These are phyloP conservation scores for Firmiana major DNA, from an alignment of 345 rosid species.

Conservation along the genomic window DNA sequence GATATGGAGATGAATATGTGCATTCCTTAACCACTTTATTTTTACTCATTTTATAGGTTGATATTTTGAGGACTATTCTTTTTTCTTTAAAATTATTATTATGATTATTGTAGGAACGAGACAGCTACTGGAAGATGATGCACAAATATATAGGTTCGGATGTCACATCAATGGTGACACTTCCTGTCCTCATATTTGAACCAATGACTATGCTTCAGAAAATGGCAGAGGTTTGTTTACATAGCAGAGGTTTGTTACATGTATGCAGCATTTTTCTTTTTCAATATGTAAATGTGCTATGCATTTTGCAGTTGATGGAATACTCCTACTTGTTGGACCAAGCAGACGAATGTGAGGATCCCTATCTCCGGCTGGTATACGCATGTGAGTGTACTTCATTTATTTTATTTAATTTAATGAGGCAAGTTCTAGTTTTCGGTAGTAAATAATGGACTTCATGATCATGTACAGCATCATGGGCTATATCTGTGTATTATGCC, in stretches of 20 bases:
- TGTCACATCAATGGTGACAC: constrained; percentile 91
- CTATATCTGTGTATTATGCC: constrained; percentile 81
- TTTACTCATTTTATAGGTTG: neutral
- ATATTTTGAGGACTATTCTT: neutral
- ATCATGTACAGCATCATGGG: constrained; percentile 67
- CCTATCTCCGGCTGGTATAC: constrained; percentile 80
- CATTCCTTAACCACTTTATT: neutral
- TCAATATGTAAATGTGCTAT: neutral
- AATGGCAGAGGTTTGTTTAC: constrained; percentile 78
- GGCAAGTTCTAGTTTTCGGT: neutral
- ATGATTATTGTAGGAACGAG: constrained; percentile 52
- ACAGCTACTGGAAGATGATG: constrained; percentile 94
- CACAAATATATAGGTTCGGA: constrained; percentile 86
- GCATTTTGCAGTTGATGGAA: constrained; percentile 70
- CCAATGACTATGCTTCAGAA: constrained; percentile 96
- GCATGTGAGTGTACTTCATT: constrained; percentile 43
- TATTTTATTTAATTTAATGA: constrained; percentile 2
- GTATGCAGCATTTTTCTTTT: constrained; percentile 7
- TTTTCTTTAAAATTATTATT: neutral
- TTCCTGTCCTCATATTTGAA: constrained; percentile 87
- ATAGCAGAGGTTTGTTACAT: neutral
- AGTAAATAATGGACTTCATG: constrained; percentile 13
- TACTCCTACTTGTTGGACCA: constrained; percentile 72
- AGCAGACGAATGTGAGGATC: constrained; percentile 93
- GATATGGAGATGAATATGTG: neutral